Evolutionary conservation across 2,329 filamentous ascomycete genomes (phyloP).

Genomic region (Pseudogymnoascus sp.): DNA sequence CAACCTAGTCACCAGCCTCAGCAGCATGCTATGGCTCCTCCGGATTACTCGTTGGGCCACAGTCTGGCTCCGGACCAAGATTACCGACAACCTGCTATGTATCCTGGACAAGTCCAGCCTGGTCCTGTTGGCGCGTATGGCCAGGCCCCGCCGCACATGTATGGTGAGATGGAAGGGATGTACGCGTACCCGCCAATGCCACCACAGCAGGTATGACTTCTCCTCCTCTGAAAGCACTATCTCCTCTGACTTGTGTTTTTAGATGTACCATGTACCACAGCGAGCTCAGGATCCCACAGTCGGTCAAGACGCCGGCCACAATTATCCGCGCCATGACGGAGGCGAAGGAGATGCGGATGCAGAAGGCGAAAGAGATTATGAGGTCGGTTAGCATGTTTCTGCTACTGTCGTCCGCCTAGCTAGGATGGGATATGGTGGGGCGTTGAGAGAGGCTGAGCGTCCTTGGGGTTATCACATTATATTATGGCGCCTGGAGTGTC

Average conservation of each 20-base stretch:
- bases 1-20: slow-evolving; percentile 43
- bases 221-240: neutral
- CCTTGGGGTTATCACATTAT: slow-evolving; percentile 5
- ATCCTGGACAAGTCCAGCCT: slow-evolving; percentile 67
- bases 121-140: slow-evolving; percentile 65
- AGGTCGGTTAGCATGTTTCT: slow-evolving; percentile 38
- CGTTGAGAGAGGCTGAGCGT: neutral
- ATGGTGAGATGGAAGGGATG: slow-evolving; percentile 72
- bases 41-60: slow-evolving; percentile 57
- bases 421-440: neutral
- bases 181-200: slow-evolving; percentile 77
- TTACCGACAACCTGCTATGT: slow-evolving; percentile 77
- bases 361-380: slow-evolving; percentile 36
- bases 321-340: slow-evolving; percentile 31
- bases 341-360: slow-evolving; percentile 36
- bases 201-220: slow-evolving; percentile 62
- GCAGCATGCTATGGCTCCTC: slow-evolving; percentile 50
- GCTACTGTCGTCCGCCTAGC: slow-evolving; percentile 48
- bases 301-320: slow-evolving; percentile 28
- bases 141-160: slow-evolving; percentile 69
- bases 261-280: slow-evolving; percentile 35
- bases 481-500: slow-evolving; percentile 5
- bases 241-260: slow-evolving; percentile 10
- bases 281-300: slow-evolving; percentile 29
- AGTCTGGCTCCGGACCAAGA: slow-evolving; percentile 61